Percentiles rank a stretch among this genome's conserved stretches.
Conservation (phyloP, 768 basidiomycete species). For the Leccinum arenicola region DNA sequence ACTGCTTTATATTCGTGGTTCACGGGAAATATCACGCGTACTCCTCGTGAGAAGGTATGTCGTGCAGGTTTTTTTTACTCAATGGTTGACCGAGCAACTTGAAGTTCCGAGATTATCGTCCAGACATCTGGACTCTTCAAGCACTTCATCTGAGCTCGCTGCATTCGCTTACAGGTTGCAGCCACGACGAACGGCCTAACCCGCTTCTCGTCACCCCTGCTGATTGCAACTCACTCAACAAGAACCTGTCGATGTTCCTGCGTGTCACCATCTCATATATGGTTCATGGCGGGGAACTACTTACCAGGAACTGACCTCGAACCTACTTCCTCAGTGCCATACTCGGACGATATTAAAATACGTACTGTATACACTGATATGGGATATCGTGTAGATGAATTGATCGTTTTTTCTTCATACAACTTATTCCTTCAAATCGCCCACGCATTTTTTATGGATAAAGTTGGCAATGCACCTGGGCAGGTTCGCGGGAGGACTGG, state of each 20-base stretch:
- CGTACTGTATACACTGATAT: neutral
- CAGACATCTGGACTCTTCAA: neutral
- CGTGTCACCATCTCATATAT: neutral
- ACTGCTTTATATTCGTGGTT: neutral
- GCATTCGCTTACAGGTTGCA: neutral
- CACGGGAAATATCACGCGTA: neutral
- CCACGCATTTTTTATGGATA: neutral
- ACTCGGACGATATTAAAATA: neutral
- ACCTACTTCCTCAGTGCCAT: neutral
- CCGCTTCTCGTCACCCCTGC: neutral
- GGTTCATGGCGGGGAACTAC: neutral
- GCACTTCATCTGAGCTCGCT: neutral
- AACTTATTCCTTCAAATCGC: neutral
- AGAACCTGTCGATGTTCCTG: neutral
- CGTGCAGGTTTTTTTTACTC: neutral
- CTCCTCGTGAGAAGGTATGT: neutral
- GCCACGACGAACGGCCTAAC: neutral
- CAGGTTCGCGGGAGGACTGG: conserved; percentile 20
- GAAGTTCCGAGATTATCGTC: neutral
- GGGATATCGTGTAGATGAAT: neutral
- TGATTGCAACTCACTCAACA: neutral
- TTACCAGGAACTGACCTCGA: neutral
- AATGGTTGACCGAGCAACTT: neutral
- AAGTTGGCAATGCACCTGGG: neutral
- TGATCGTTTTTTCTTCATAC: neutral